Evolutionary conservation across 2,329 filamentous ascomycete genomes (phyloP), one percentile per base, ranked within the genome.

Genomic region (Xylaria sp.): DNA sequence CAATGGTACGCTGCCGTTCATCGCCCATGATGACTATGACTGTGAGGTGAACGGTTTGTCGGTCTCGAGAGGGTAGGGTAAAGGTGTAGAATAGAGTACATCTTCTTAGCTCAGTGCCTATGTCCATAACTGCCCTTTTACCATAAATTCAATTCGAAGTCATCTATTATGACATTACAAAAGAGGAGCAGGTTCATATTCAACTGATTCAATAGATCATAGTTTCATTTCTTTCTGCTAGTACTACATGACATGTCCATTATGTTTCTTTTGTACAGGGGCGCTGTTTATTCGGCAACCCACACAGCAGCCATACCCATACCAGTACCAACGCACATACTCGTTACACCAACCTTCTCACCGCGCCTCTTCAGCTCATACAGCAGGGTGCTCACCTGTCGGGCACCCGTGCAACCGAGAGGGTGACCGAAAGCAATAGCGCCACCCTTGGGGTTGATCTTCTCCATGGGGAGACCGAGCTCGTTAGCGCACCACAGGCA

Each of bases 241-340:
- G 31, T 61, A 59, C 13, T 62, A 69, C 62, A 69, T 31, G n/a
- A 20, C 55, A n/a, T 41, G 12, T 48, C 18, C 48, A 10, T 51
- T 46, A 25, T 54, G 23, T 55, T 36, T 46, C 28, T 43, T 60
- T 56, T 12, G 8, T 66, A 58, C 23, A 48, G 33, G n/a, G 9
- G 52, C 46, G 58, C 55, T 39, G 25, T 78, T 79, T 93, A 97
- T 86, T 97, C 94, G 2, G 94, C 93, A 73, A 98, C 94, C 94
- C 94, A 98, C 68, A 98, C 91, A 69, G 94, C 94, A 66, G 94
- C 94, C 94, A 98, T 97, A 62, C 95, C 95, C 96, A 98, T 98
- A 62, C 94, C 95, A 2, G 95, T 98, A 61, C 95, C 96, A 59
- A 98, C 84, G 80, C 96, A 99, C 96, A 98, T 98, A 81, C 92